These are phyloP conservation scores for Exophiala oligosperma DNA, from an alignment of 2,329 filamentous ascomycete species.

Conservation along the genomic window DNA sequence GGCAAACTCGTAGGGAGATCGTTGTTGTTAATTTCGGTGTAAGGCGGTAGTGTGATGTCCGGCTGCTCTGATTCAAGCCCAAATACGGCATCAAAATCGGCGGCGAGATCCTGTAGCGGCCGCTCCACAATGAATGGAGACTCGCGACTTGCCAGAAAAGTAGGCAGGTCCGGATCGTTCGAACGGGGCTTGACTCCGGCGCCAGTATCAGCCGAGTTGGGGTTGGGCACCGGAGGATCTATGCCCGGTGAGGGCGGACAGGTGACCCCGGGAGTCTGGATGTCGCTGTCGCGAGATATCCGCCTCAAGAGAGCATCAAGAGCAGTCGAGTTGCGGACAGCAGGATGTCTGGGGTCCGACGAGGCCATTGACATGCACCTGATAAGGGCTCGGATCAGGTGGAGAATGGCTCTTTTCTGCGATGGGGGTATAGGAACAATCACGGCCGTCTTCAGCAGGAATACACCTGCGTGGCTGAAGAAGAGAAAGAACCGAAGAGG, in stretches of 20 bases:
- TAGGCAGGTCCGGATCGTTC: background rate
- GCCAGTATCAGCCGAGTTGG: background rate
- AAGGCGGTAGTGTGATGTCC: background rate
- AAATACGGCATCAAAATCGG: slow-evolving; percentile 14
- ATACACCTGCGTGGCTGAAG: slow-evolving; percentile 15
- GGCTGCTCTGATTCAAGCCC: slow-evolving; percentile 2
- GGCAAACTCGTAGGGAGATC: slow-evolving; percentile 5
- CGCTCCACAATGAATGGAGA: slow-evolving; percentile 17
- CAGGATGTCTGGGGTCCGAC: slow-evolving; percentile 13
- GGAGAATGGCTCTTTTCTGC: slow-evolving; percentile 17
- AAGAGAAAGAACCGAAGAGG: slow-evolving; percentile 14
- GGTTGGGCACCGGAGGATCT: background rate
- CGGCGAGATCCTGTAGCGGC: slow-evolving; percentile 12
- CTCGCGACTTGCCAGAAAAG: slow-evolving; percentile 11
- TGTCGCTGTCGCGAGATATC: slow-evolving; percentile 10
- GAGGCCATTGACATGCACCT: slow-evolving; percentile 16
- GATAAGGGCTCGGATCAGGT: slow-evolving; percentile 12
- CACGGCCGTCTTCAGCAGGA: slow-evolving; percentile 11
- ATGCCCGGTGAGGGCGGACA: slow-evolving; percentile 10
- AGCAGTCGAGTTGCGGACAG: slow-evolving; percentile 11
- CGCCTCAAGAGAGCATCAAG: slow-evolving; percentile 14
- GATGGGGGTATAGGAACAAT: slow-evolving; percentile 15
- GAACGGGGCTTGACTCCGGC: background rate
- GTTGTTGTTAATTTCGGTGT: background rate
- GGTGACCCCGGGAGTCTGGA: slow-evolving; percentile 11